Percentiles rank a stretch among this genome's conserved stretches.
phyloP scores from a whole-genome alignment of 805 yeast genomes.

The Schizosaccharomyces japonicus region DNA sequence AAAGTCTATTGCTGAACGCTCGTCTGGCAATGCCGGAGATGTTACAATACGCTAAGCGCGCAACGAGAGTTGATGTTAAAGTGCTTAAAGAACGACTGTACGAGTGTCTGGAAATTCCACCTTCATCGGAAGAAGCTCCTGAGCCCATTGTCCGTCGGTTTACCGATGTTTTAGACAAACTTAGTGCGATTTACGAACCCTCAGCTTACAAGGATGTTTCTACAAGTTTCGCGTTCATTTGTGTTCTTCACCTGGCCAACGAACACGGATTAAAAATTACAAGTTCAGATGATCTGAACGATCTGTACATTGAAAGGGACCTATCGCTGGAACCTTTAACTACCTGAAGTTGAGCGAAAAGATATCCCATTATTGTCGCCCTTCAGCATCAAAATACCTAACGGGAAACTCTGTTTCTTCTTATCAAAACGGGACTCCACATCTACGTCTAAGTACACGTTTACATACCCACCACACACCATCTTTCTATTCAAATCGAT shows the following conservation, averaged over 20 bases:
- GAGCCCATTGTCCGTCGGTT: conserved; percentile 13
- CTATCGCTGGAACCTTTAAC: too few relatives aligned
- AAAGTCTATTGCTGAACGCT: conserved; percentile 7
- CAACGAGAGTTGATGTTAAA: conserved; percentile 60
- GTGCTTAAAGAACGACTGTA: conserved; percentile 53
- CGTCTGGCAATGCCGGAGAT: conserved; percentile 12
- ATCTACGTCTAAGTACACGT: too few relatives aligned
- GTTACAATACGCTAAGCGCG: conserved; percentile 39
- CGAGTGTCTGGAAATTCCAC: conserved; percentile 20
- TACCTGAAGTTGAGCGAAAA: too few relatives aligned
- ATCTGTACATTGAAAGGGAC: conserved; percentile 14
- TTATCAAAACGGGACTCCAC: too few relatives aligned
- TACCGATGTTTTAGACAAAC: conserved; percentile 26
- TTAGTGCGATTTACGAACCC: conserved; percentile 29
- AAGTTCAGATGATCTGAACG: conserved; percentile 18
- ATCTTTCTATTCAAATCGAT: too few relatives aligned
- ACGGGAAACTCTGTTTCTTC: too few relatives aligned
- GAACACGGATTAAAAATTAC: conserved; percentile 48
- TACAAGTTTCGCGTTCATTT: conserved; percentile 66
- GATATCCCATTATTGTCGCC: too few relatives aligned
- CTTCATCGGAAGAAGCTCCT: conserved; percentile 5
- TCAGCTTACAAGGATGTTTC: conserved; percentile 44
- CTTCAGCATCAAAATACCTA: too few relatives aligned
- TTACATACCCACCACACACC: too few relatives aligned
- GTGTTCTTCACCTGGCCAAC: conserved; percentile 64